Conservation (phyloP, 2,329 filamentous ascomycete genomes). For the Colletotrichum sp. region DNA sequence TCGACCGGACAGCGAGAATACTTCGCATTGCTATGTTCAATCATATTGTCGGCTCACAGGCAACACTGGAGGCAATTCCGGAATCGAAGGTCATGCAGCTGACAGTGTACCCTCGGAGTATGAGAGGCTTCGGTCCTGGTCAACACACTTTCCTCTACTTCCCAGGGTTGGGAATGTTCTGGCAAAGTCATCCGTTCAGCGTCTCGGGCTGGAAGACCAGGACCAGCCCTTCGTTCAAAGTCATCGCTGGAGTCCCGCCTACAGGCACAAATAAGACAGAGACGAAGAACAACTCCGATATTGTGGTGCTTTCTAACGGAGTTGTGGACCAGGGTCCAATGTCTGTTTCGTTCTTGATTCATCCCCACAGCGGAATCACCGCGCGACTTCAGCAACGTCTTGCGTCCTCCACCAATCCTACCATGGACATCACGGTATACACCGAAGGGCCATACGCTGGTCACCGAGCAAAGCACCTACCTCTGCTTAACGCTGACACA, state of each 20-base stretch:
- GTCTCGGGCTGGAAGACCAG: neutral
- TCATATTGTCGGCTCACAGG: conserved; percentile 27
- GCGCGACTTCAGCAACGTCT: neutral
- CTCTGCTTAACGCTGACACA: conserved; percentile 25
- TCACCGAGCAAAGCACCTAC: neutral
- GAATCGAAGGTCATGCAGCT: conserved; percentile 38
- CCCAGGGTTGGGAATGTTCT: conserved; percentile 34
- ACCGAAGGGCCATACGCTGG: neutral
- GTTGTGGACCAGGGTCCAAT: neutral
- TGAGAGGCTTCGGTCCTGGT: conserved; percentile 36
- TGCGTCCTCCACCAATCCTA: neutral
- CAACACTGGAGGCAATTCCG: neutral
- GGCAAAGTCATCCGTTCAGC: conserved; percentile 41
- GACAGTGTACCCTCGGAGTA: conserved; percentile 40
- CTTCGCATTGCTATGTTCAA: conserved; percentile 28
- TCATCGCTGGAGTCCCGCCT: neutral
- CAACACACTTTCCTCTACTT: conserved; percentile 42
- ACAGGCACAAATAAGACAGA: neutral
- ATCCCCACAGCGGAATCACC: neutral
- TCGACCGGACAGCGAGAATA: conserved; percentile 32
- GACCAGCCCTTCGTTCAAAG: neutral
- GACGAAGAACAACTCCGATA: neutral
- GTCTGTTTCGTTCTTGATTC: neutral
- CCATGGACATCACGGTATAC: neutral
- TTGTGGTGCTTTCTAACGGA: neutral